Conservation (phyloP, 805 yeast genomes). For the Hyphopichia homilentoma region DNA sequence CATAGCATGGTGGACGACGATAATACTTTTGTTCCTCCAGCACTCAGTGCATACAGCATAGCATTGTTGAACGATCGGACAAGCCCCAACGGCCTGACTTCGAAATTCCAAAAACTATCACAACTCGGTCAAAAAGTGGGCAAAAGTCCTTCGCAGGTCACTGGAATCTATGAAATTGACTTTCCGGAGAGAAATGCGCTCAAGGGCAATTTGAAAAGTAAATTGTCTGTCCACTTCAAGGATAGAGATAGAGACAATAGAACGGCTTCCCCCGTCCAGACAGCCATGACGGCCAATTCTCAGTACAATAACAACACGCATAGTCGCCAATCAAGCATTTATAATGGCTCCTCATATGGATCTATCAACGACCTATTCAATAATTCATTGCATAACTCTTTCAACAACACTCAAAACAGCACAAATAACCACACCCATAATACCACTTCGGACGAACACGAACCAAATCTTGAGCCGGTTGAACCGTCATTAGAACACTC, state of each 20-base stretch:
- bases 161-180: slow-evolving; percentile 30
- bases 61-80: slow-evolving; percentile 44
- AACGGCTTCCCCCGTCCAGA: too few species aligned
- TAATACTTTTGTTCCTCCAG: slow-evolving; percentile 55
- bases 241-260: too few species aligned
- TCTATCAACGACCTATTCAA: slow-evolving; percentile 3
- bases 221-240: slow-evolving; percentile 32
- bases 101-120: slow-evolving; percentile 4
- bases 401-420: slow-evolving; percentile 8
- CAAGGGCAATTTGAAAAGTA: slow-evolving; percentile 17
- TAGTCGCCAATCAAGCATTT: too few species aligned
- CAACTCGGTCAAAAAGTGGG: slow-evolving; percentile 4
- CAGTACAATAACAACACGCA: slow-evolving; percentile 3
- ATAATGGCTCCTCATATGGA: background rate
- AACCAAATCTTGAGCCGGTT: too few species aligned
- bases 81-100: slow-evolving; percentile 2
- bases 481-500: slow-evolving; percentile 7
- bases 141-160: slow-evolving; percentile 16
- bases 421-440: slow-evolving; percentile 8
- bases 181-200: slow-evolving; percentile 25
- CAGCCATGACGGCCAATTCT: too few species aligned
- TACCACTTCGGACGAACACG: slow-evolving; percentile 11
- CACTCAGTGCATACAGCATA: slow-evolving; percentile 54
- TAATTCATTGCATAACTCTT: slow-evolving; percentile 9
- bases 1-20: slow-evolving; percentile 36